phyloP scores from a whole-genome alignment of 2,329 filamentous ascomycete genomes.

The Mollisia scopiformis region DNA sequence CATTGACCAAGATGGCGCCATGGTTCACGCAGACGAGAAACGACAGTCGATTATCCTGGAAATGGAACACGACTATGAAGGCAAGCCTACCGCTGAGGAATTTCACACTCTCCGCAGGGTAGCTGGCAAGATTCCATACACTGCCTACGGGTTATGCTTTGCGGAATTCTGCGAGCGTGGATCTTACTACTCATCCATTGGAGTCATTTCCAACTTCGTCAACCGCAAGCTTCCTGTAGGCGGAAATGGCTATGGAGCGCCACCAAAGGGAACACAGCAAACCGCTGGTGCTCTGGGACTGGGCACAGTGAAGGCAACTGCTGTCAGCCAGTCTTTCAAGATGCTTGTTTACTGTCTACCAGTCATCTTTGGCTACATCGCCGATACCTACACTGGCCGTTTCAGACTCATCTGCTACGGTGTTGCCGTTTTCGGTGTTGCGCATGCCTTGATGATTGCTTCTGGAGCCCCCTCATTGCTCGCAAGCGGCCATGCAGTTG shows the following conservation, averaged over 20 bases:
- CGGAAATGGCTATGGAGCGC: conserved; percentile 43
- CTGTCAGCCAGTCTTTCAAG: conserved; percentile 53
- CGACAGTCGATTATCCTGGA: conserved; percentile 2
- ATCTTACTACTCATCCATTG: conserved; percentile 81
- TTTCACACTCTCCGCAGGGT: conserved; percentile 63
- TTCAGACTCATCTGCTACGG: conserved; percentile 60
- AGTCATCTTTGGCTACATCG: conserved; percentile 54
- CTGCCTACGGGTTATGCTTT: conserved; percentile 70
- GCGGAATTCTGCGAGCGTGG: conserved; percentile 78
- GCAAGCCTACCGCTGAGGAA: conserved; percentile 58
- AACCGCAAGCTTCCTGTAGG: conserved; percentile 54
- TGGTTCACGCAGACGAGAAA: conserved; percentile 9
- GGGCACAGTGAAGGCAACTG: conserved; percentile 56
- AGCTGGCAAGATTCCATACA: conserved; percentile 65
- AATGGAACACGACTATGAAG: conserved; percentile 14
- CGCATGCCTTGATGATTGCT: conserved; percentile 64
- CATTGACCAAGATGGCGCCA: conserved; percentile 13
- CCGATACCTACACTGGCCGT: conserved; percentile 67
- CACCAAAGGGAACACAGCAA: conserved; percentile 33
- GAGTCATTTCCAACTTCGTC: conserved; percentile 67
- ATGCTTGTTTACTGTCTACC: conserved; percentile 55
- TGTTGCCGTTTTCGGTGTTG: conserved; percentile 58
- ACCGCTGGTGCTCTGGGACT: conserved; percentile 59
- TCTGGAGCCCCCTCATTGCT: conserved; percentile 61
- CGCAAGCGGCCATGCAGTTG: conserved; percentile 68